Base-by-base conservation (phyloP, 176 grass and related monocot genomes). In the Carex cristatella region DNA sequence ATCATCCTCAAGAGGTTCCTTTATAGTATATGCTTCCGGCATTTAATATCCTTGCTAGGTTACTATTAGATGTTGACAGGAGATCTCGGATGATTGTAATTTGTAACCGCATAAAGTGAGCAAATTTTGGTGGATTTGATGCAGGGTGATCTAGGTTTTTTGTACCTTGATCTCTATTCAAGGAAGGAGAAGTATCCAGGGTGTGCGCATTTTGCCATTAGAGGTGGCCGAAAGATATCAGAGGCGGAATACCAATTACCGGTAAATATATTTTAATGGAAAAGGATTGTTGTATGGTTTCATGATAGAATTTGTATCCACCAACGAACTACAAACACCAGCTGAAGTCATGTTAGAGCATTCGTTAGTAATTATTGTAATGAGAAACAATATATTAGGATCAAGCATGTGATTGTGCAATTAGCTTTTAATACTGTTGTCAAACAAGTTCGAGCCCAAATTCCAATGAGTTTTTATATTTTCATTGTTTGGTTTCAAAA, bases 141-240 rank as follows among this genome's bases (percentile, higher is more conserved):
- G 77, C 86, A 98, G 95, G 95, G 95, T 60, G 89, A 93, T 90
- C 92, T 98, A 79, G 95, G 95, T 76, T 93, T 91, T 85, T 87
- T 98, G 87, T 98, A 93, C 86, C 95, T 98, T 85, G 95, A 98
- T 80, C 89, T 98, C 56, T 98, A 94, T 86, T 89, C 92, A 28
- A 98, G 95, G 82, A 93, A 90, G 88, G 93, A 88, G 27, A 98
- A 98, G 87, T 94, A 89, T 87, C 93, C 91, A 89, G 89, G 88
- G 9, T 98, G 95, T 67, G 95, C 95, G 82, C 95, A 98, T 90
- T 98, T 98, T 89, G 91, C 95, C 78, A 86, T 94, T 86, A 92
- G 93, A 93, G 95, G 91, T n/a, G 92, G 93, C 0, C 84, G 95
- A n/a, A 82, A 73, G 81, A 74, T 93, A 48, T 90, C 88, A 23